phyloP scores from a whole-genome alignment of 2,329 filamentous ascomycete species.

The Stachybotrys elegans region DNA sequence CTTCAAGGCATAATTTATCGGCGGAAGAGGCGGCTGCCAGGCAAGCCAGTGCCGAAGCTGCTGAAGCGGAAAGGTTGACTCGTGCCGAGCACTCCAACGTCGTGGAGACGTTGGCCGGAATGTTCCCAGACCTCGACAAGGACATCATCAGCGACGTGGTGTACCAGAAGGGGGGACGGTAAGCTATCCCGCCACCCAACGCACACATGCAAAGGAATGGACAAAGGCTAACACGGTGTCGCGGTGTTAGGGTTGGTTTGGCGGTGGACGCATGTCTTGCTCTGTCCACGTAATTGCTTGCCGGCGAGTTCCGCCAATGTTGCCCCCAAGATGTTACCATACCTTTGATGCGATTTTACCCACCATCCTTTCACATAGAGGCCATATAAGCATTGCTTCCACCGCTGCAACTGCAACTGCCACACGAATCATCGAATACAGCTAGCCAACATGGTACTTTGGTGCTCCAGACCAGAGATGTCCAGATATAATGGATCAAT shows the following conservation, averaged over 20 bases:
- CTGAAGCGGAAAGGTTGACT: conserved; percentile 79
- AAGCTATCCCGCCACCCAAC: conserved; percentile 35
- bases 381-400: no score
- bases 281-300: conserved; percentile 51
- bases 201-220: not conserved
- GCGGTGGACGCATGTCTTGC: conserved; percentile 85
- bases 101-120: conserved; percentile 87
- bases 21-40: conserved; percentile 85
- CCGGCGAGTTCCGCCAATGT: no score
- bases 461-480: no score
- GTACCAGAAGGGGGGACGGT: conserved; percentile 90
- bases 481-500: no score
- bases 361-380: no score
- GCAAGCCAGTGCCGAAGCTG: conserved; percentile 84
- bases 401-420: no score
- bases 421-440: no score
- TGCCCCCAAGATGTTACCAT: no score
- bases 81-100: conserved; percentile 82
- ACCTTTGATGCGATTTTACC: no score
- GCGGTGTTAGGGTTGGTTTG: conserved; percentile 61
- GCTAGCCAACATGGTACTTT: no score
- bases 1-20: conserved; percentile 45
- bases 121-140: conserved; percentile 93
- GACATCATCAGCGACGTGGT: conserved; percentile 98
- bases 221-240: conserved; percentile 5